These are phyloP conservation scores for Penicillium alfredii DNA, from an alignment of 495 filamentous ascomycete genomes.

Conservation along the genomic window DNA sequence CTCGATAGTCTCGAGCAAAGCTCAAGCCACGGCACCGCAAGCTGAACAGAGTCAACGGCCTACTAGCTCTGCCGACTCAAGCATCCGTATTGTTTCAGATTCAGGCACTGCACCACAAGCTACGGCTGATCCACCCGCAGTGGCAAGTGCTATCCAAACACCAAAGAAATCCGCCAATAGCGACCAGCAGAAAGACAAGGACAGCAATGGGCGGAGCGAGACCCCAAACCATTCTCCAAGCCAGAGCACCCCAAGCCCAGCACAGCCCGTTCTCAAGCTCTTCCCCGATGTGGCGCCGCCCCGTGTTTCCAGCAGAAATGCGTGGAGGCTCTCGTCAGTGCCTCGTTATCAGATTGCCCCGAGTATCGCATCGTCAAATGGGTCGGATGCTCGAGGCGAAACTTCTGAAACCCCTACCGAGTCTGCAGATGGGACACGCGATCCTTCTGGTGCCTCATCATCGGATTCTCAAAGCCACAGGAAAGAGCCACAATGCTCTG, in stretches of 20 bases:
- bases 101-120: background rate
- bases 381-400: background rate
- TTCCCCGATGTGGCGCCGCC: constrained; percentile 35
- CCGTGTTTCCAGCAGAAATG: constrained; percentile 28
- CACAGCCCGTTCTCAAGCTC: constrained; percentile 29
- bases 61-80: constrained; percentile 9
- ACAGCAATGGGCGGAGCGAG: background rate
- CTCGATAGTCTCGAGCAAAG: constrained; percentile 3
- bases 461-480: background rate
- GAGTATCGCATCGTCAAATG: constrained; percentile 5
- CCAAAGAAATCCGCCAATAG: constrained; percentile 1
- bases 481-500: constrained; percentile 8
- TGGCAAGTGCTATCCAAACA: background rate
- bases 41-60: constrained; percentile 6
- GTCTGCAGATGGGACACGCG: background rate
- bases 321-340: constrained; percentile 21
- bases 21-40: constrained; percentile 3
- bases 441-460: too few species aligned
- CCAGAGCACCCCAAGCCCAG: constrained; percentile 9
- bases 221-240: constrained; percentile 6
- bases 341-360: constrained; percentile 16
- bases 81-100: constrained; percentile 1
- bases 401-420: background rate
- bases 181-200: constrained; percentile 5
- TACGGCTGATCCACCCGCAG: background rate